Evolutionary conservation across 306 rosid species (phyloP).

Genomic region (Quercus parvula): DNA sequence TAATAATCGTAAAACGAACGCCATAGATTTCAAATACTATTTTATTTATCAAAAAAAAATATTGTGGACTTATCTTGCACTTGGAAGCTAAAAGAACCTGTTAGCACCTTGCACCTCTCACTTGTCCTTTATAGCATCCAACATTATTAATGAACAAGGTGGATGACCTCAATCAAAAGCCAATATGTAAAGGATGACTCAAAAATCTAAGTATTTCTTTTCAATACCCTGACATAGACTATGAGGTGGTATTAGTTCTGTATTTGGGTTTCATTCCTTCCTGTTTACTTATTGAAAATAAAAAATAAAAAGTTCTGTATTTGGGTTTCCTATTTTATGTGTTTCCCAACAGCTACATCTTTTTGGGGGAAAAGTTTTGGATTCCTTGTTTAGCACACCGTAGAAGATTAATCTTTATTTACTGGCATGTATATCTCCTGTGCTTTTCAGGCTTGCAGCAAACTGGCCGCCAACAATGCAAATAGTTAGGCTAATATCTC

Average conservation of each 20-base stretch:
- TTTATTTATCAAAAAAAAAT: too few relatives aligned
- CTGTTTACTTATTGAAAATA: too few relatives aligned
- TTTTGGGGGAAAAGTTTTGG: neutral
- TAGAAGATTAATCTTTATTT: conserved; percentile 2
- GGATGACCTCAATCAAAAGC: too few relatives aligned
- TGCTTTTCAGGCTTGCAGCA: conserved; percentile 85
- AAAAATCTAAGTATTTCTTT: neutral
- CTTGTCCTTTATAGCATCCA: too few relatives aligned
- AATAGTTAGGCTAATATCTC: conserved; percentile 90
- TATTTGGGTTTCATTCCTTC: neutral
- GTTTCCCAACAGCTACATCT: too few relatives aligned
- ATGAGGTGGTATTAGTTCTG: neutral
- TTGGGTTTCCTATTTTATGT: neutral
- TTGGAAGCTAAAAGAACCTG: too few relatives aligned
- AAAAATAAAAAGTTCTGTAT: neutral
- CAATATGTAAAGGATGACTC: neutral
- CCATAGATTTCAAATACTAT: too few relatives aligned
- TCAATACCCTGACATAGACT: neutral
- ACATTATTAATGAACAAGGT: neutral
- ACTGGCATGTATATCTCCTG: conserved; percentile 17
- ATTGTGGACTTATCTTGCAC: too few relatives aligned
- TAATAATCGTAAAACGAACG: accelerated
- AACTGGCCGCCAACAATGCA: conserved; percentile 93
- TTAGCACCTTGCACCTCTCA: too few relatives aligned
- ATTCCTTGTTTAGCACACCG: conserved; percentile 8